These are phyloP conservation scores for Sporothrix schenckii DNA, from an alignment of 2,329 filamentous ascomycete species.

Conservation along the genomic window DNA sequence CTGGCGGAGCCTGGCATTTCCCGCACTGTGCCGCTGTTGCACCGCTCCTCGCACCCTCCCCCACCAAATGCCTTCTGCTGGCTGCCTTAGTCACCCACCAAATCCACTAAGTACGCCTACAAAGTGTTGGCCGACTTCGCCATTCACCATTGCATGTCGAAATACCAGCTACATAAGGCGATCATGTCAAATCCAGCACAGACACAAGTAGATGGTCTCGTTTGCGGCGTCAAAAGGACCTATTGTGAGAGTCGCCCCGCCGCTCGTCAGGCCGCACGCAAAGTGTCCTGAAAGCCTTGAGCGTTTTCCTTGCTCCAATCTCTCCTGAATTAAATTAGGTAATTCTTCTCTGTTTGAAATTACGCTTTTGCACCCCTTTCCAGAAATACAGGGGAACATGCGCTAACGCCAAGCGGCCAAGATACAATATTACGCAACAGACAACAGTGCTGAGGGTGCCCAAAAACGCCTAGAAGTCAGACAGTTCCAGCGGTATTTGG, in stretches of 20 bases:
- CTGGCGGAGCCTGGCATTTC: background rate
- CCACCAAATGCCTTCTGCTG: background rate
- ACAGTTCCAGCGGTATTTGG: background rate
- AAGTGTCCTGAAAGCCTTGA: background rate
- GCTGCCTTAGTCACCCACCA: conserved; percentile 13
- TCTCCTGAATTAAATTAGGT: conserved; percentile 1
- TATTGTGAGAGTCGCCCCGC: background rate
- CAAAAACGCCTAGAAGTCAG: background rate
- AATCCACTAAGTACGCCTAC: background rate
- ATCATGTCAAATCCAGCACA: background rate
- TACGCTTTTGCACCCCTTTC: background rate
- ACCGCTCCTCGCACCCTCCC: background rate
- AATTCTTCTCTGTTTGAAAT: background rate
- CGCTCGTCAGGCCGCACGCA: background rate
- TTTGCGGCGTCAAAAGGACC: background rate
- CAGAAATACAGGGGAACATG: background rate
- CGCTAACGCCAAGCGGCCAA: conserved; percentile 17
- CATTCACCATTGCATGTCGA: conserved; percentile 17
- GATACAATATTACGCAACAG: background rate
- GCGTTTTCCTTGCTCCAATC: background rate
- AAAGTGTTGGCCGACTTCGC: background rate
- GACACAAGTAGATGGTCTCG: background rate
- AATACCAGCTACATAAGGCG: conserved; percentile 25
- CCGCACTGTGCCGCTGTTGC: background rate
- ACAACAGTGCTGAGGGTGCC: background rate